A percentile compares a stretch with the other conserved stretches of the same genome.
Evolutionary conservation across 148 eudicot species (phyloP).

Genomic region (Fagopyrum homotropicum): DNA sequence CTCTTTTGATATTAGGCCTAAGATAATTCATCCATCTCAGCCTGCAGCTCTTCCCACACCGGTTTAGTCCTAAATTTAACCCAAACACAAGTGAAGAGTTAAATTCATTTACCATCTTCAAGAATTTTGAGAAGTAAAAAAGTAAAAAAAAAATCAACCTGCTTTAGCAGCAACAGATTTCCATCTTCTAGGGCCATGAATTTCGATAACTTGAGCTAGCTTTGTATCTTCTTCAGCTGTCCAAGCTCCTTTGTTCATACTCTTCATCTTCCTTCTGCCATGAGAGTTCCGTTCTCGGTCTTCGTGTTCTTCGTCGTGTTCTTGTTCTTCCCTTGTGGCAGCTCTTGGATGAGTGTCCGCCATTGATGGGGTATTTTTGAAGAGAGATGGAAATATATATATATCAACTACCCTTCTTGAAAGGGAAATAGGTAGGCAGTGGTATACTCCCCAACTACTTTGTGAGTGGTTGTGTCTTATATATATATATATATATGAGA

Average conservation of each 20-base stretch:
- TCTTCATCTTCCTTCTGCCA: conserved; percentile 17
- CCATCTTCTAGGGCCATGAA: conserved; percentile 40
- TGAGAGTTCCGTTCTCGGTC: background rate
- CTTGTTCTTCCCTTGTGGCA: background rate
- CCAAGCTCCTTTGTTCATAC: conserved; percentile 42
- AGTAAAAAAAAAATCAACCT: conserved; percentile 15
- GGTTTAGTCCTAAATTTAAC: conserved; percentile 26
- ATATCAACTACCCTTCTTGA: conserved; percentile 7
- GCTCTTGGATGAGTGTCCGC: background rate
- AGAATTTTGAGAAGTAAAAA: background rate
- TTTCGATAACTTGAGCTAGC: conserved; percentile 31
- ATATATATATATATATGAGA: background rate
- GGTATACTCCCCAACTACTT: background rate
- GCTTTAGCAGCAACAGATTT: conserved; percentile 33
- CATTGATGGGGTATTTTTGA: background rate
- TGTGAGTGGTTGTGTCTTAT: background rate
- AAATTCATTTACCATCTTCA: background rate
- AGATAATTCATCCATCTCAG: conserved; percentile 55
- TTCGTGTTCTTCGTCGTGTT: background rate
- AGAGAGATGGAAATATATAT: background rate
- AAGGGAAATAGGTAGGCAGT: background rate
- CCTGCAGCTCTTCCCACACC: conserved; percentile 53
- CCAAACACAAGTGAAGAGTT: background rate
- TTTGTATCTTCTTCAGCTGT: conserved; percentile 42
- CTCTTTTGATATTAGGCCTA: conserved; percentile 58